Evolutionary conservation across 202 grass and related monocot genomes (phyloP), one percentile per base, ranked within the genome.

Genomic region (Alloteropsis angusta): DNA sequence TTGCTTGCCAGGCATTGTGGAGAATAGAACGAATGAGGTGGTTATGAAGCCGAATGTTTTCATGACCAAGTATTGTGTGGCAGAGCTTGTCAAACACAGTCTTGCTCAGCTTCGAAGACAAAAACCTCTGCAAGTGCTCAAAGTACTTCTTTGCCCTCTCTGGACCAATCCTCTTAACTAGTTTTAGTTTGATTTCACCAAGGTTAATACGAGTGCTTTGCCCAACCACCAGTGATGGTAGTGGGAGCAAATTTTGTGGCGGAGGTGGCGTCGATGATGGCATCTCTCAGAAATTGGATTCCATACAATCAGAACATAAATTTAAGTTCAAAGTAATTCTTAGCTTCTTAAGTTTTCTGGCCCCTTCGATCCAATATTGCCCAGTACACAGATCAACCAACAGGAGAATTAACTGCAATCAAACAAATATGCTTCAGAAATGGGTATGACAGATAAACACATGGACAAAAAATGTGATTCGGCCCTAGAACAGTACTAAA

Each of bases 21-120:
- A 90, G 53, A 30, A 87, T 75, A 1, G 80, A 80, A 9, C 46
- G 36, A n/a, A 90, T 84, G 15, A 90, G 80, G 26, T 90, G 80
- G 54, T 90, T 90, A 81, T 90, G 88, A 64, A 90, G 75, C 5
- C 10, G 67, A 28, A 90, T 46, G 57, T 90, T 90, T 58, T 90
- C 84, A 28, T 36, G 68, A 16, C 88, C 84, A 25, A 90, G 76
- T 25, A 65, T 60, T 25, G 75, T 41, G 64, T 66, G 14, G 36
- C 84, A 90, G 37, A 86, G 55, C 36, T 87, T 84, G 56, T 72
- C 80, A 26, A 90, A 90, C 56, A 87, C 56, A 60, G 70, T 18
- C 82, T 90, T 90, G 84, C 59, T 86, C 59, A 87, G 69, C 71
- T 77, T 90, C 43, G 68, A 78, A 10, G 84, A 87, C 55, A 90